Percentiles rank a stretch among this genome's conserved stretches.
Evolutionary conservation across 257 asterid genomes (phyloP).

Genomic region (Nicotiana benthamiana): DNA sequence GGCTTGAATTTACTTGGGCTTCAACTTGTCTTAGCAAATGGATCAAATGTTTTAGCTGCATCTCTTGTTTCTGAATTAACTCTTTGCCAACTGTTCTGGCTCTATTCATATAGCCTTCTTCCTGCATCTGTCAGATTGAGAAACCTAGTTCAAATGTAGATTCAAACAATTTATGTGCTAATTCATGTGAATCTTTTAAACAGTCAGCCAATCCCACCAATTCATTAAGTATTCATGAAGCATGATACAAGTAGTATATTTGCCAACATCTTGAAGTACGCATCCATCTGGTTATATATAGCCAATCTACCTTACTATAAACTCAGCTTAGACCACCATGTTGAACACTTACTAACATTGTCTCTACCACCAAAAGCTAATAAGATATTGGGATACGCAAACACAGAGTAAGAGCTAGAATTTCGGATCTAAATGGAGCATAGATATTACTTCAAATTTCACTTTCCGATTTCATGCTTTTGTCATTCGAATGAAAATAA

Average conservation of each 20-base stretch:
- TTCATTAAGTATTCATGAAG: neutral
- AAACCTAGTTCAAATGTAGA: neutral
- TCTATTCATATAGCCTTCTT: constrained; percentile 28
- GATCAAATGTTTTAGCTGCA: constrained; percentile 48
- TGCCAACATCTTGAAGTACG: neutral
- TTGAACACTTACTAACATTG: neutral
- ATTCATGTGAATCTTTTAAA: neutral
- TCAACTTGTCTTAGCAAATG: constrained; percentile 51
- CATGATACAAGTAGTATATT: neutral
- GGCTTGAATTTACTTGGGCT: constrained; percentile 57
- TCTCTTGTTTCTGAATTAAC: constrained; percentile 47
- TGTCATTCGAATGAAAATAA: neutral
- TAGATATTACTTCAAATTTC: neutral
- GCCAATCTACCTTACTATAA: neutral
- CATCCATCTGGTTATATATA: neutral
- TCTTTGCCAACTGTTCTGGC: constrained; percentile 50
- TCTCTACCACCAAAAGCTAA: neutral
- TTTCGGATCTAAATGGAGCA: neutral
- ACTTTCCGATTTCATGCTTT: neutral
- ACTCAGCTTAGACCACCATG: neutral
- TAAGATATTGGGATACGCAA: neutral
- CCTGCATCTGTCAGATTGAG: constrained; percentile 25
- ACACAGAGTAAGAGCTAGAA: neutral
- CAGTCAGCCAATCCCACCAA: neutral
- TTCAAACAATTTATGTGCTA: neutral